Evolutionary conservation across 2,329 filamentous ascomycete species (phyloP), one percentile per base, ranked within the genome.

Genomic region (Paraphaeosphaeria minitans): DNA sequence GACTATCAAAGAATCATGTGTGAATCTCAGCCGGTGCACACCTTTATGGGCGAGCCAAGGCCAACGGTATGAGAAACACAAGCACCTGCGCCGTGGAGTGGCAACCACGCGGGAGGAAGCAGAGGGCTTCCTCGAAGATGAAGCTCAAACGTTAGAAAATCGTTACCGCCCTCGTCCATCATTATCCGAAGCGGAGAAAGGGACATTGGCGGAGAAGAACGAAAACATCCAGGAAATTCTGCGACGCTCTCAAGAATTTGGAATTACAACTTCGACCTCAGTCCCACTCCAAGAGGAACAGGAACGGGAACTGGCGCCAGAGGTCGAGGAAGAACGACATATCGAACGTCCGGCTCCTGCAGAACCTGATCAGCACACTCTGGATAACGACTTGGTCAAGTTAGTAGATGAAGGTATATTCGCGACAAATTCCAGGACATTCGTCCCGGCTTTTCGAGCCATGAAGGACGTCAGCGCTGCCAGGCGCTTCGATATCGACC

Each of bases 241-340:
- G 3, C 42, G 55, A 4, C 62, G 58, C 29, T 75, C 64, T 56
- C 59, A 53, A 7, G 62, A 68, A 1, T 74, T 75, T 42, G 58
- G 66, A 3, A 70, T 73, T 5, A 59, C 69, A 43, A 54, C 66
- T 2, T 65, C 80, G 27, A 62, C 70, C 0, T 66, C 77, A 0
- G 75, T 78, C 0, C 73, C 75, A 0, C 72, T 90, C 0, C 76
- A 84, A 2, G 87, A 91, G 65, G 89, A 92, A 57, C 87, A 91
- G 62, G 89, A 92, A 67, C 80, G 88, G 0, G 89, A 91, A 61
- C 76, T 92, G 0, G 80, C 85, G 0, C 86, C 86, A 0, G 88
- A 92, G 60, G 81, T 85, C 0, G 85, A 91, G 62, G 75, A 83
- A 27, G 85, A 91, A 65, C 76, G 81, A 0, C 76, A 89, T 50